Evolutionary conservation across 2,329 filamentous ascomycete species (phyloP).

Genomic region (Pleochaeta shiraiana): DNA sequence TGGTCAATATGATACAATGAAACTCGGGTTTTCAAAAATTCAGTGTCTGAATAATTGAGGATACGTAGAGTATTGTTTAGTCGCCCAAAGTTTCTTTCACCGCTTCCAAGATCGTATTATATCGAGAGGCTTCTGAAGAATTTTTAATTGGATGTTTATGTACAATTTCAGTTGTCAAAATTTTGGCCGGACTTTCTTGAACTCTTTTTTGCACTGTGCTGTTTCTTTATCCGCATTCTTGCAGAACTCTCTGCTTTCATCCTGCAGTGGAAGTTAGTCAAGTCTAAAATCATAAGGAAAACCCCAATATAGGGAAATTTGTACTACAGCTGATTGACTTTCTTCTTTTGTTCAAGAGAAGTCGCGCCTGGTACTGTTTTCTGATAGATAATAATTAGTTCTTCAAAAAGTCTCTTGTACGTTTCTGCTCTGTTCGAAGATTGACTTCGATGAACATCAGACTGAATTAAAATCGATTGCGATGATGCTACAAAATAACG

Average conservation of each 20-base stretch:
- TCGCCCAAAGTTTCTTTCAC: too few species aligned
- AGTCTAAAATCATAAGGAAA: neutral
- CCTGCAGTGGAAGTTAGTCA: too few species aligned
- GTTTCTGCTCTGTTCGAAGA: constrained; percentile 15
- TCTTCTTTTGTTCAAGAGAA: constrained; percentile 29
- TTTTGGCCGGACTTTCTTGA: constrained; percentile 11
- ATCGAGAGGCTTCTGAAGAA: too few species aligned
- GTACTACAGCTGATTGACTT: constrained; percentile 23
- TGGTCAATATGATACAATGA: too few species aligned
- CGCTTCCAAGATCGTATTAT: too few species aligned
- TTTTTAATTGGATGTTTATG: too few species aligned
- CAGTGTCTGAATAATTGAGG: too few species aligned
- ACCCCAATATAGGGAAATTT: neutral
- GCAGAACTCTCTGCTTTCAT: constrained; percentile 15
- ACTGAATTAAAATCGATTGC: constrained; percentile 16
- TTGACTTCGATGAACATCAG: constrained; percentile 14
- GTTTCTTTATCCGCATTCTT: constrained; percentile 17
- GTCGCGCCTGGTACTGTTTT: constrained; percentile 15
- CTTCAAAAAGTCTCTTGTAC: constrained; percentile 12
- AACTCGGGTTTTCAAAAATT: too few species aligned
- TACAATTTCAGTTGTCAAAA: too few species aligned
- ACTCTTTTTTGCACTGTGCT: constrained; percentile 17
- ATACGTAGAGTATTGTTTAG: too few species aligned
- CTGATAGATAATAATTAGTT: constrained; percentile 15
- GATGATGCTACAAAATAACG: constrained; percentile 15